Evolutionary conservation across 1,284 basidiomycete species (phyloP), one percentile per base, ranked within the genome.

Genomic region (Apiotrichum akiyoshidainum): DNA sequence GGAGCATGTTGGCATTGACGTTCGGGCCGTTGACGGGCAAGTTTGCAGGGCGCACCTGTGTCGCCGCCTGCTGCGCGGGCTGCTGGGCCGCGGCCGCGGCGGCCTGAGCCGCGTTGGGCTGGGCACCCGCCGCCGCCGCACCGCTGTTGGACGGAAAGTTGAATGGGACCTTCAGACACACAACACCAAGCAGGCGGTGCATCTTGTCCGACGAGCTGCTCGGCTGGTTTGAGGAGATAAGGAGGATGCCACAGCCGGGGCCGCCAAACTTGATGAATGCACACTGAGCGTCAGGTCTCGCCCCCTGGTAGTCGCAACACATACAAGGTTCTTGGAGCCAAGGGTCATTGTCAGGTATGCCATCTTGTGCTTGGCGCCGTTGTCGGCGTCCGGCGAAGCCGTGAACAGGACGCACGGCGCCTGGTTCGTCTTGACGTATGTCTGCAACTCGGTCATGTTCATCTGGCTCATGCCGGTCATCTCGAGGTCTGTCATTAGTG

Each of bases 191-290:
- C 11, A 68, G 45, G 0, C 63, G 50, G 46, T 59, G 60, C 11
- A 50, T 37, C 42, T 51, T 56, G 19, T 59, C 60, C n/a, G 49
- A 22, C 13, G 49, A 31, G 17, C 16, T 47, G 22, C 48, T 58
- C 5, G 52, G 49, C 40, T 57, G 33, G 53, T 52, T 58, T 0
- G 57, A 55, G 44, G 61, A 58, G 33, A 66, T 57, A 19, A 68
- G 54, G 7, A 68, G 39, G 19, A 66, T 58, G 8, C 67, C 67
- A 19, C 60, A 59, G 5, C 65, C 67, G 0, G 61, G 60, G 12
- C 46, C 45, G 21, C 67, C 67, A 21, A 68, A 59, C 39, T 52
- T 58, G 31, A 68, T 57, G 14, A 60, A 55, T 21, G 63, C 63
- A 35, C 60, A 60, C 48, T 48, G 16, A 55, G 19, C 21, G 21